phyloP scores from a whole-genome alignment of 345 rosid genomes.

The Streptanthus diversifolius region DNA sequence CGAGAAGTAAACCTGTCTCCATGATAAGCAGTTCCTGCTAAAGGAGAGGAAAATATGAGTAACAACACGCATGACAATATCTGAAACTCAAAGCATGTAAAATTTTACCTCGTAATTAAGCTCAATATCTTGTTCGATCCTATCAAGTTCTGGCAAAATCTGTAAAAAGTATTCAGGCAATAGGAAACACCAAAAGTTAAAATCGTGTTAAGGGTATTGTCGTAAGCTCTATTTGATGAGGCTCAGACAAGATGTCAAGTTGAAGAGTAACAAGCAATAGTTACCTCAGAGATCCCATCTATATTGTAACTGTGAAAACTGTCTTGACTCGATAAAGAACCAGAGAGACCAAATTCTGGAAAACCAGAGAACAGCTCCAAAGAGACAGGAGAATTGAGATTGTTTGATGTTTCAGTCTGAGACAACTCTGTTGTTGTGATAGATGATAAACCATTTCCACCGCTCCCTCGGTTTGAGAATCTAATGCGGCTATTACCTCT shows the following conservation, averaged over 20 bases:
- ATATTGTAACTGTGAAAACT: slow-evolving; percentile 54
- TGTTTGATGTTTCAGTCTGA: slow-evolving; percentile 43
- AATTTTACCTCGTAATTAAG: slow-evolving; percentile 64
- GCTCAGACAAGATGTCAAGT: slow-evolving; percentile 3
- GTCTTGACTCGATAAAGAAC: slow-evolving; percentile 45
- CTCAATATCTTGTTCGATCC: slow-evolving; percentile 85
- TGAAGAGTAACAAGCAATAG: slow-evolving; percentile 4
- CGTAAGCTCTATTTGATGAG: not conserved
- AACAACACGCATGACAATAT: not conserved
- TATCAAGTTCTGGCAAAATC: slow-evolving; percentile 83
- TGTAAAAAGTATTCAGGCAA: slow-evolving; percentile 33
- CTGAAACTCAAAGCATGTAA: not conserved
- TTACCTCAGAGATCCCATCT: slow-evolving; percentile 94
- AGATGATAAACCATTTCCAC: slow-evolving; percentile 37
- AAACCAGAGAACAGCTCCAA: slow-evolving; percentile 50
- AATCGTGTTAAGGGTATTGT: not conserved
- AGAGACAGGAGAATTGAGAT: slow-evolving; percentile 49
- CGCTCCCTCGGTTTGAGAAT: slow-evolving; percentile 40
- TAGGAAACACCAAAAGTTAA: not conserved
- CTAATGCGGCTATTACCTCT: slow-evolving; percentile 40
- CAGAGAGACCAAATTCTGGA: slow-evolving; percentile 46
- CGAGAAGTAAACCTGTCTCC: slow-evolving; percentile 72
- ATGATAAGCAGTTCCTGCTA: slow-evolving; percentile 81
- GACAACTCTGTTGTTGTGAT: slow-evolving; percentile 38
- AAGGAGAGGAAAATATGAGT: slow-evolving; percentile 17